Percentiles rank a stretch among this genome's conserved stretches.
These are phyloP conservation scores for Xylaria longipes DNA, from an alignment of 495 filamentous ascomycete genomes.

Conservation along the genomic window DNA sequence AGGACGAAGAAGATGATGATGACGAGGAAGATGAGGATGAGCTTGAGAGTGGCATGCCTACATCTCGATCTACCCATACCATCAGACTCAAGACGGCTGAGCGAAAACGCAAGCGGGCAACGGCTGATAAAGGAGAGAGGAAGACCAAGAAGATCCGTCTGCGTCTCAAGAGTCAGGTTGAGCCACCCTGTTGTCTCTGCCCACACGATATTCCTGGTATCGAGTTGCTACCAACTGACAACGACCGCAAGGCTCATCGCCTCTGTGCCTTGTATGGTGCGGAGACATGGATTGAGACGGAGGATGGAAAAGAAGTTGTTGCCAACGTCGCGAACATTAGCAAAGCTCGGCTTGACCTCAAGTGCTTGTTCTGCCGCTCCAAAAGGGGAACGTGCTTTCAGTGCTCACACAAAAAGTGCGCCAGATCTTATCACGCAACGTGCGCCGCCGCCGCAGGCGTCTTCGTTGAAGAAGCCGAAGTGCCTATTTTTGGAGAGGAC, in stretches of 20 bases:
- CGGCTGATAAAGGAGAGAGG: slow-evolving; percentile 49
- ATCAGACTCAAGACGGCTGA: slow-evolving; percentile 62
- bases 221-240: slow-evolving; percentile 83
- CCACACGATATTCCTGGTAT: slow-evolving; percentile 90
- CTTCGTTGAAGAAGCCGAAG: slow-evolving; percentile 81
- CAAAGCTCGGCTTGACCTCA: slow-evolving; percentile 87
- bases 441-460: slow-evolving; percentile 93
- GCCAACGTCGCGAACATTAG: slow-evolving; percentile 79
- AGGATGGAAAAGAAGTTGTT: slow-evolving; percentile 71
- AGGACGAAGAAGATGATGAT: slow-evolving; percentile 76
- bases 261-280: slow-evolving; percentile 90
- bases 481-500: slow-evolving; percentile 89
- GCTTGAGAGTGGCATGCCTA: slow-evolving; percentile 64
- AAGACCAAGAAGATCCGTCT: slow-evolving; percentile 78
- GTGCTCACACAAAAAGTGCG: slow-evolving; percentile 94
- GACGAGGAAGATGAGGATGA: slow-evolving; percentile 69
- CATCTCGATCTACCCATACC: slow-evolving; percentile 65
- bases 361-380: slow-evolving; percentile 92
- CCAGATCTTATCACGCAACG: slow-evolving; percentile 91
- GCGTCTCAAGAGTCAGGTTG: slow-evolving; percentile 69
- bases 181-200: slow-evolving; percentile 91
- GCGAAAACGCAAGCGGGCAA: slow-evolving; percentile 57
- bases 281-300: slow-evolving; percentile 84
- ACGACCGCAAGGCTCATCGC: slow-evolving; percentile 85
- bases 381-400: slow-evolving; percentile 96